phyloP scores from a whole-genome alignment of 306 rosid genomes.

The Myrica gale region DNA sequence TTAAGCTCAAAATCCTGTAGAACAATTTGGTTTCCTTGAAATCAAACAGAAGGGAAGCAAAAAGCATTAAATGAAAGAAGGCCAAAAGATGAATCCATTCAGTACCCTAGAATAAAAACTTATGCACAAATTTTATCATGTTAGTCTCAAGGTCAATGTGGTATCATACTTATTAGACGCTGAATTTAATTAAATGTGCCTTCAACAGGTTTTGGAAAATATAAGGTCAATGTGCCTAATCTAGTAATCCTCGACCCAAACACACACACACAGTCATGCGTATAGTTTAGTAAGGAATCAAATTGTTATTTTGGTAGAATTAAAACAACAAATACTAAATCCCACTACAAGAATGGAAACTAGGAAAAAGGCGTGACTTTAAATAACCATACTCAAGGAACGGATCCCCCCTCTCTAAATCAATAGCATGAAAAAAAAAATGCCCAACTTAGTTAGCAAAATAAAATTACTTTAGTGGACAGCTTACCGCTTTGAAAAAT shows the following conservation, averaged over 20 bases:
- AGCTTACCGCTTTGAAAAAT: neutral
- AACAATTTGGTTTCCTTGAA: neutral
- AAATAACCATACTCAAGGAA: neutral
- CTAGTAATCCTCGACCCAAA: neutral
- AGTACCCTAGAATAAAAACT: neutral
- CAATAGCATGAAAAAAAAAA: neutral
- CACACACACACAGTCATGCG: neutral
- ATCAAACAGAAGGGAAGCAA: neutral
- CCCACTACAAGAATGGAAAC: neutral
- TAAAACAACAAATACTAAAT: neutral
- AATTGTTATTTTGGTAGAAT: neutral
- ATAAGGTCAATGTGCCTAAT: neutral
- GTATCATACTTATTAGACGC: constrained; percentile 1
- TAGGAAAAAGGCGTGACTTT: neutral
- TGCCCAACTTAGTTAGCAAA: neutral
- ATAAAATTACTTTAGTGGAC: neutral
- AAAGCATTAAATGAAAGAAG: constrained; percentile 1
- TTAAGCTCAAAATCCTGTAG: constrained; percentile 71
- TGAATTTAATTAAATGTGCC: neutral
- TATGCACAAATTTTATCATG: neutral
- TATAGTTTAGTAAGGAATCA: neutral
- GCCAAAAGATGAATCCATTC: neutral
- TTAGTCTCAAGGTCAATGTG: neutral
- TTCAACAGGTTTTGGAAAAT: neutral
- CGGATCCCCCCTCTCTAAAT: neutral